These are phyloP conservation scores for Dipodascus geniculatus DNA, from an alignment of 805 yeast genomes.

Conservation along the genomic window DNA sequence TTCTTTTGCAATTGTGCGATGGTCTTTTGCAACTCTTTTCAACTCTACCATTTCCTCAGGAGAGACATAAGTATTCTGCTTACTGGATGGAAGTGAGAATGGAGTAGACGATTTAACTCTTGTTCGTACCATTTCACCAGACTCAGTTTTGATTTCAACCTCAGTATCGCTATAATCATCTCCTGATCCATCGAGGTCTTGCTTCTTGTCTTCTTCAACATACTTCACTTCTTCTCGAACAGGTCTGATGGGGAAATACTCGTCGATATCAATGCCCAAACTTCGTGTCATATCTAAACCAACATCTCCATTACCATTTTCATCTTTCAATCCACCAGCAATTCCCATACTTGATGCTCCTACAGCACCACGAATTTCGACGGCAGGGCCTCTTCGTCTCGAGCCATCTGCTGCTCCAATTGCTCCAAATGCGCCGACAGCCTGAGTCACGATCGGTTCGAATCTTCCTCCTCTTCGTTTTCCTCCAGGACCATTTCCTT, in stretches of 20 bases:
- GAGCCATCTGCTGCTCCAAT: conserved; percentile 16
- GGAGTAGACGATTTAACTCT: not conserved
- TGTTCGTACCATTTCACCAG: not conserved
- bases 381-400: not conserved
- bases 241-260: conserved; percentile 1
- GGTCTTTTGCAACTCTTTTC: conserved; percentile 10
- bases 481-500: conserved; percentile 5
- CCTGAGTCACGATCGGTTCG: conserved; percentile 19
- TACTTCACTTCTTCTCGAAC: not conserved
- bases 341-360: not conserved
- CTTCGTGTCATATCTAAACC: not conserved
- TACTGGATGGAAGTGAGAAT: not conserved
- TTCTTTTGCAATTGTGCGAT: conserved; percentile 12
- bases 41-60: conserved; percentile 9
- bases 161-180: conserved; percentile 4
- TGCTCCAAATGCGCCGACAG: conserved; percentile 27
- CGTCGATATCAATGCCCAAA: not conserved
- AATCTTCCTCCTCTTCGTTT: conserved; percentile 16
- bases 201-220: conserved; percentile 7
- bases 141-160: conserved; percentile 10
- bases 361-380: not conserved
- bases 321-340: conserved; percentile 1
- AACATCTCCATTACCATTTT: conserved; percentile 4
- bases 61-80: conserved; percentile 2
- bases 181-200: conserved; percentile 1